Base-by-base conservation (phyloP, 495 filamentous ascomycete species). In the Aspergillus homomorphus region DNA sequence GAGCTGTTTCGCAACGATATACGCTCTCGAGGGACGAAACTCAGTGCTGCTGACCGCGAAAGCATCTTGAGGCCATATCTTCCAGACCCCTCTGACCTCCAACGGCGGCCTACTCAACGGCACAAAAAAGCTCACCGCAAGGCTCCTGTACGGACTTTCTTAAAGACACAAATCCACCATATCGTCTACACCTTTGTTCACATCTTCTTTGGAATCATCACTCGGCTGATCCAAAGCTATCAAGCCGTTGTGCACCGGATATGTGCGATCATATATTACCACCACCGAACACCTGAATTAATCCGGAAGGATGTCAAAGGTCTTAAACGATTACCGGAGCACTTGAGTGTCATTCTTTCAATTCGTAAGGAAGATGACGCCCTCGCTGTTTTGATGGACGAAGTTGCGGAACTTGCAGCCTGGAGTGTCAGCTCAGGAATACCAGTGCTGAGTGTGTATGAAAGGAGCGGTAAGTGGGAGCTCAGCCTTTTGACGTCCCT, bases 361-460 rank as follows among this genome's bases (percentile, higher is more conserved):
- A 69, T 89, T 54, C 85, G 92, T 49, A 84, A 86, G 59, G 84
- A 88, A 22, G 85, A 88, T 10, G 84, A 85, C 46, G 84, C 87
- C 22, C 66, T 97, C 52, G 89, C 95, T 58, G 84, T 83, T 43
- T 74, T 98, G 58, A 84, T 97, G 74, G 88, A 96, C 62, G 93
- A 98, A 72, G 88, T 89, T 10, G 84, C 91, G 20, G 92, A 98
- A 62, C 80, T 98, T 56, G 84, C 88, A 10, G 92, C 92, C 28
- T 98, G 94, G 94, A 92, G 87, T 71, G 84, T 91, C 6, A 88
- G 90, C 64, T 86, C 89, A 16, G 91, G 91, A 3, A 96, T 98
- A 63, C 83, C 86, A 16, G 80, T 86, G 65, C 74, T 98, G 56
- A 95, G 89, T 56, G 81, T 98, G 10, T 98, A 98, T 67, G 95